Base-by-base conservation (phyloP, 2,329 filamentous ascomycete species). In the Aspergillus clavatus region DNA sequence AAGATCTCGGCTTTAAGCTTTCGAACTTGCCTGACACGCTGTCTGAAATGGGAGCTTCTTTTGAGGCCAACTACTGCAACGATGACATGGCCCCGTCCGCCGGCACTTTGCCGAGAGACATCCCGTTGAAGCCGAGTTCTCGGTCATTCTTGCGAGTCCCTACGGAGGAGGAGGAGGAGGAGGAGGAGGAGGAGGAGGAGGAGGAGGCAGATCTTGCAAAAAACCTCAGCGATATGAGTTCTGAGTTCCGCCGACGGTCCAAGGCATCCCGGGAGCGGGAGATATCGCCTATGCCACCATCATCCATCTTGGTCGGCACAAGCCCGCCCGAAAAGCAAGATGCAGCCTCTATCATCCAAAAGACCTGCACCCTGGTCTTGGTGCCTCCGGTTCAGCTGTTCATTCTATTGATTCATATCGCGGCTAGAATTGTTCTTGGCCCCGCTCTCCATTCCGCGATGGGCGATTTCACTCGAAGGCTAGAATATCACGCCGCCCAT, bases 331-430 rank as follows among this genome's bases (percentile, higher is more conserved):
- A 77, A 26, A 73, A 75, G 42, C 71, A 76, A 35, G 70, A 85
- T 23, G 79, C 81, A 1, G 72, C 80, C 40, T 78, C 82, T 3
- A 78, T 95, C 23, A 77, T 95, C 21, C 80, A 84, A 45, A 90
- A 87, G 67, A 89, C 89, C 0, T 83, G 80, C 51, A 82, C 87
- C 41, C 77, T 93, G 23, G 76, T 95, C 3, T 71, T 95, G 11
- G 82, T 86, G 0, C 89, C 89, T n/a, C 89, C 90, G 0, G 80
- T 84, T 26, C 82, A 90, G 56, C 77, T 95, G 2, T 79, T 95
- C 27, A 76, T 81, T 21, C 73, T 95, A 31, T 89, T 95, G 76
- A 77, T 95, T 4, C 82, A 82, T 45, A 87, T 95, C 45, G 87
- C 89, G 1, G 83, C 86, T 0, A 82, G 80, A 50, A 88, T 95